Evolutionary conservation across 257 asterid species (phyloP).

Genomic region (Forsythia viridissima): DNA sequence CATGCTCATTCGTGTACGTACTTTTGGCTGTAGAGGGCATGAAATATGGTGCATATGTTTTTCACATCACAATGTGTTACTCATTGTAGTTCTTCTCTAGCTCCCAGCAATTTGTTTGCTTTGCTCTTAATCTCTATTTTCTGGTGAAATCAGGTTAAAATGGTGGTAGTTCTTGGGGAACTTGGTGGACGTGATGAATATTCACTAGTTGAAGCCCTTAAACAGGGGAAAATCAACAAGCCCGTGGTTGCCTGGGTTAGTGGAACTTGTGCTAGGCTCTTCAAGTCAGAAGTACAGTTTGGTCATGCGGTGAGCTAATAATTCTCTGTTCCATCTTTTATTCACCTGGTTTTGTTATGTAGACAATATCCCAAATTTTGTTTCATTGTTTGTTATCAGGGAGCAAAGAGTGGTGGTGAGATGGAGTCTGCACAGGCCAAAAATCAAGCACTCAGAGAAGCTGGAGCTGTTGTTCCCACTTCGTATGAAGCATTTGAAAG

Average conservation of each 20-base stretch:
- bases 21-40: conserved; percentile 18
- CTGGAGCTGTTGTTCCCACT: conserved; percentile 96
- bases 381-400: conserved; percentile 47
- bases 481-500: conserved; percentile 95
- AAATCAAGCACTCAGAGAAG: conserved; percentile 92
- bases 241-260: conserved; percentile 82
- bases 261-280: conserved; percentile 78
- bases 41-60: not conserved
- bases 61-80: not conserved
- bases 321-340: conserved; percentile 3
- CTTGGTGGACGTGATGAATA: conserved; percentile 62
- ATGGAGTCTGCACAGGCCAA: conserved; percentile 99
- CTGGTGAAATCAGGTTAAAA: conserved; percentile 62
- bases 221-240: conserved; percentile 68
- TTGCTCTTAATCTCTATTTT: conserved; percentile 33
- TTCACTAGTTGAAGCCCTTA: conserved; percentile 94
- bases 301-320: conserved; percentile 94
- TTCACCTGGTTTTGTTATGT: conserved; percentile 6
- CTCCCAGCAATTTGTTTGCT: not conserved
- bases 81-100: not conserved
- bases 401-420: conserved; percentile 99
- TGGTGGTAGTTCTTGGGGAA: conserved; percentile 94
- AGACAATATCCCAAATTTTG: conserved; percentile 15
- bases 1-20: not conserved
- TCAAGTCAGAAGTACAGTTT: conserved; percentile 98